Evolutionary conservation across 2,329 filamentous ascomycete genomes (phyloP).

Genomic region (Cladosporium halotolerans): DNA sequence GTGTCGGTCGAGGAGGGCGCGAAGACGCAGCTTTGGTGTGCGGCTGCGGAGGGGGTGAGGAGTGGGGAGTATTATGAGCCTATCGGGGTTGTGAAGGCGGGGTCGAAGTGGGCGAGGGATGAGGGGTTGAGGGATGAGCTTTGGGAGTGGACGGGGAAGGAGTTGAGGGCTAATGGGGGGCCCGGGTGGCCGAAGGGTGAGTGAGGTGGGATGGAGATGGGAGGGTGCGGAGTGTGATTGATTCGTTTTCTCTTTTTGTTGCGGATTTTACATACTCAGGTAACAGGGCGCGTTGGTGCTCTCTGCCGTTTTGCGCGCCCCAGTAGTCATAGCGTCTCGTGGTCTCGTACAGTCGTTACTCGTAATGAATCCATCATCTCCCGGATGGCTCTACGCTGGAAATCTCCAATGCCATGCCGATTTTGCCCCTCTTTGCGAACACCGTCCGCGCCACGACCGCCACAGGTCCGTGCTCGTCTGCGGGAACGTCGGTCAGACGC

Average conservation of each 20-base stretch:
- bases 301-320: not conserved
- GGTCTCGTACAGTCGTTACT: not conserved
- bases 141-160: conserved; percentile 34
- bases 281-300: too few species aligned
- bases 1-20: conserved; percentile 27
- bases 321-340: not conserved
- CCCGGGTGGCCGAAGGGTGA: conserved; percentile 3
- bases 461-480: conserved; percentile 11
- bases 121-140: conserved; percentile 27
- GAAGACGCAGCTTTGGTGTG: conserved; percentile 40
- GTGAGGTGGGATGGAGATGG: not conserved
- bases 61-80: conserved; percentile 42
- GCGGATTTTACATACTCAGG: too few species aligned
- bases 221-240: not conserved
- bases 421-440: conserved; percentile 16
- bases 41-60: conserved; percentile 30
- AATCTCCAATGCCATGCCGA: conserved; percentile 19
- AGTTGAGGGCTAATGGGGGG: conserved; percentile 17
- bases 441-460: conserved; percentile 21
- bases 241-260: not conserved
- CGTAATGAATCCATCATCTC: not conserved
- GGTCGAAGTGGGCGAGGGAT: conserved; percentile 20
- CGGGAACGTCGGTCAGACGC: not conserved
- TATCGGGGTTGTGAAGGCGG: conserved; percentile 26
- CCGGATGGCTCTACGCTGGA: conserved; percentile 5